These are phyloP conservation scores for Aphanomyces invadans DNA, from an alignment of 352 stramenopile genomes.

Conservation along the genomic window DNA sequence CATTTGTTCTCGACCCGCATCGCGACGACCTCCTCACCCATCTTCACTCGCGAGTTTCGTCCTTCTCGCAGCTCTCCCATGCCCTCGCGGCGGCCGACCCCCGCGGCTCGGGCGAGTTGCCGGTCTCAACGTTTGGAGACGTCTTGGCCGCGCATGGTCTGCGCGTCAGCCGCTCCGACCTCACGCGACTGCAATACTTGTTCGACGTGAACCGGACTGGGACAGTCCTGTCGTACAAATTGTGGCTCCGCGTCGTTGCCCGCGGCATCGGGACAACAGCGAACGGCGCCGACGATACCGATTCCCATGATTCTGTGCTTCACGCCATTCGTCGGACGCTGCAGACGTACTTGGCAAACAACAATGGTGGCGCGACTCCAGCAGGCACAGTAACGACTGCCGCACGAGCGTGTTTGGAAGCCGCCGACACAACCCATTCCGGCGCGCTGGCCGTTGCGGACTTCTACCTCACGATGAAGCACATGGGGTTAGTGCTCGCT, in stretches of 20 bases:
- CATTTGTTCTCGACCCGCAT: slow-evolving; percentile 59
- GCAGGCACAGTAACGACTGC: not conserved
- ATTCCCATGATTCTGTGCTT: not conserved
- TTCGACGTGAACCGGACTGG: slow-evolving; percentile 53
- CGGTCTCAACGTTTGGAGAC: slow-evolving; percentile 31
- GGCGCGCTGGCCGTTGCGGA: slow-evolving; percentile 8
- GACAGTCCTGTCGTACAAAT: slow-evolving; percentile 46
- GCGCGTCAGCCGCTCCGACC: slow-evolving; percentile 29
- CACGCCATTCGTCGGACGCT: not conserved
- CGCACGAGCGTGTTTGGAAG: not conserved
- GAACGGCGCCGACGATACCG: not conserved
- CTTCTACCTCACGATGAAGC: slow-evolving; percentile 15
- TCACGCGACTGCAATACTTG: slow-evolving; percentile 43
- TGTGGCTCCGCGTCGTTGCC: slow-evolving; percentile 67
- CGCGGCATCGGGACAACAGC: not conserved
- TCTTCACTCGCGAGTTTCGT: slow-evolving; percentile 26
- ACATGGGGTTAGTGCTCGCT: slow-evolving; percentile 5
- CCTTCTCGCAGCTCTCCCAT: slow-evolving; percentile 28
- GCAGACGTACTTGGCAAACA: not conserved
- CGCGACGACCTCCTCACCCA: slow-evolving; percentile 30
- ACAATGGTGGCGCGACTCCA: not conserved
- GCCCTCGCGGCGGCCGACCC: slow-evolving; percentile 32
- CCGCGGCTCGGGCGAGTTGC: slow-evolving; percentile 26
- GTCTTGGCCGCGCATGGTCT: slow-evolving; percentile 27
- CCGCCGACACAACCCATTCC: not conserved